phyloP scores from a whole-genome alignment of 148 eudicot genomes.

The Rhododendron vialii region DNA sequence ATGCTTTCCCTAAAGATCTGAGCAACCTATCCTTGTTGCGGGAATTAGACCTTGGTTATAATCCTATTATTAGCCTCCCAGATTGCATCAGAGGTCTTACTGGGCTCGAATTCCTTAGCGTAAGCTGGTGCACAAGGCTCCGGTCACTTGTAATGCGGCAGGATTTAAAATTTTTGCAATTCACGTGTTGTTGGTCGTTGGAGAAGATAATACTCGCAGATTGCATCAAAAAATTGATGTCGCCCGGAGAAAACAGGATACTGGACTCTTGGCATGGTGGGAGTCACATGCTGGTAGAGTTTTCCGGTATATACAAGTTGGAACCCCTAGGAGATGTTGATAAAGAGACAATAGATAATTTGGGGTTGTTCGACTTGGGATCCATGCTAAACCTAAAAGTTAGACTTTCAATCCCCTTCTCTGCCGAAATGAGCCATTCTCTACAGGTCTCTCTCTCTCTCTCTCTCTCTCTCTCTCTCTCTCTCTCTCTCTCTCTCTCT shows the following conservation, averaged over 20 bases:
- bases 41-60: neutral
- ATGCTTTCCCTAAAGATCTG: neutral
- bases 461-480: neutral
- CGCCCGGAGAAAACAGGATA: too few species aligned
- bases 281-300: neutral
- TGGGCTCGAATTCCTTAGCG: neutral
- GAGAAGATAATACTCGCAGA: neutral
- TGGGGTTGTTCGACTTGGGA: neutral
- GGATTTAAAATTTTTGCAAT: neutral
- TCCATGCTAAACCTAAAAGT: neutral
- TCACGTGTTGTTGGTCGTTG: neutral
- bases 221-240: too few species aligned
- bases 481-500: neutral
- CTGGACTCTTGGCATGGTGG: too few species aligned
- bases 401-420: fast-evolving
- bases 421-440: fast-evolving
- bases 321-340: neutral
- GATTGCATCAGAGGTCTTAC: neutral
- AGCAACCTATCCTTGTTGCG: neutral
- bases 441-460: neutral
- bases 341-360: neutral
- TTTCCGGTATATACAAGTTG: neutral
- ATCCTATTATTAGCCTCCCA: neutral
- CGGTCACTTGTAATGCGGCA: neutral
- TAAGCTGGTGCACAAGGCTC: neutral